Conservation (phyloP, 1,139 yeast species). For the Protomyces arabidopsidicola region DNA sequence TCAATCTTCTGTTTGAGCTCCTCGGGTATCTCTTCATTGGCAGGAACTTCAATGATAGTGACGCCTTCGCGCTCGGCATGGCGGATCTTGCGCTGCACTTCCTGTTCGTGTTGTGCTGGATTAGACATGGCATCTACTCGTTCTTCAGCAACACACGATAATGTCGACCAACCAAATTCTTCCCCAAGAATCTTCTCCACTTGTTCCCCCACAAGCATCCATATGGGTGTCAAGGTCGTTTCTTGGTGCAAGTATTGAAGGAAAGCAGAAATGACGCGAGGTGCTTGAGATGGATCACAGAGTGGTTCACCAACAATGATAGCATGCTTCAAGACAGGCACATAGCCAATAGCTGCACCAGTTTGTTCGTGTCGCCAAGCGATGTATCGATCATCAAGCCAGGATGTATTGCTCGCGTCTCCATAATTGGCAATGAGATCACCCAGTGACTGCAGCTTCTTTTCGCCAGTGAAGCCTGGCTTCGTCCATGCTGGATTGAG, state of each 20-base stretch:
- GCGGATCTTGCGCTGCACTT: slow-evolving; percentile 6
- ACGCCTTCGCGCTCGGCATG: slow-evolving; percentile 13
- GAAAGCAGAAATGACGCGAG: slow-evolving; percentile 4
- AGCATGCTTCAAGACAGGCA: slow-evolving; percentile 1
- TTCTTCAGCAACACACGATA: slow-evolving; percentile 13
- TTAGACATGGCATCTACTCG: slow-evolving; percentile 1
- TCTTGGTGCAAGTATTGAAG: background rate
- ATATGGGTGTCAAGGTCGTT: slow-evolving; percentile 2
- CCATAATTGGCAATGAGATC: slow-evolving; percentile 18
- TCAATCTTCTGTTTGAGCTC: background rate
- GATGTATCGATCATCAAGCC: slow-evolving; percentile 11
- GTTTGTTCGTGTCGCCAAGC: slow-evolving; percentile 9
- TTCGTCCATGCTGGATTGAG: slow-evolving; percentile 10
- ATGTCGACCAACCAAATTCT: slow-evolving; percentile 4
- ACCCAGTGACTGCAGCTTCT: background rate
- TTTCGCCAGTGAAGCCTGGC: background rate
- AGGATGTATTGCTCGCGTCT: slow-evolving; percentile 11
- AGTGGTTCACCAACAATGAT: slow-evolving; percentile 10
- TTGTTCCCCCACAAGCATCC: slow-evolving; percentile 7
- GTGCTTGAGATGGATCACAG: slow-evolving; percentile 1
- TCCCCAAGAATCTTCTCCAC: slow-evolving; percentile 13
- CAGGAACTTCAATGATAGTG: background rate
- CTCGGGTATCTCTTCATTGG: background rate
- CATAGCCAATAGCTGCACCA: slow-evolving; percentile 13
- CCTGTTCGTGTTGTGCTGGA: slow-evolving; percentile 5